Percentiles rank a stretch among this genome's conserved stretches.
Conservation (phyloP, 441 rosid genomes). For the Daphne laureola region DNA sequence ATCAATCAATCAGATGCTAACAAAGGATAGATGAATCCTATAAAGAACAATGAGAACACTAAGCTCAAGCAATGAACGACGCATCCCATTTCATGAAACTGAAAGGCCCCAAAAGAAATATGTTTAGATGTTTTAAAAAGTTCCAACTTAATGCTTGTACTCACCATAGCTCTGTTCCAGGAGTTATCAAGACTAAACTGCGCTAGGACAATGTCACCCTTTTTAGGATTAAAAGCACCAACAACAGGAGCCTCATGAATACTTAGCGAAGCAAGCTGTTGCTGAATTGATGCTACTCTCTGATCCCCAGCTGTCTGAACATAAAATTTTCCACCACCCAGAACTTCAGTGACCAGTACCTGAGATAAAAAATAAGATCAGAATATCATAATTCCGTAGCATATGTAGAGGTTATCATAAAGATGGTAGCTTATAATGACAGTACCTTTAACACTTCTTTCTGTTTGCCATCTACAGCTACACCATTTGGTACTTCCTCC, state of each 20-base stretch:
- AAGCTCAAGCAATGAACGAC: too few relatives aligned
- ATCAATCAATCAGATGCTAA: too few relatives aligned
- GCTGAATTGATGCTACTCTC: slow-evolving; percentile 67
- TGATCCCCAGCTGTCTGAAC: slow-evolving; percentile 82
- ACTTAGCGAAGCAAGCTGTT: slow-evolving; percentile 75
- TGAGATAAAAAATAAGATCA: slow-evolving; percentile 21
- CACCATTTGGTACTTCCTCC: slow-evolving; percentile 66
- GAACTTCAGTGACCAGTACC: slow-evolving; percentile 88
- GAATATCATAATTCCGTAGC: not conserved
- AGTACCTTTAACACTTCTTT: slow-evolving; percentile 84
- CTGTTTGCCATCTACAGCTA: slow-evolving; percentile 65
- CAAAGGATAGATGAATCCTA: too few relatives aligned
- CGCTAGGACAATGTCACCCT: slow-evolving; percentile 84
- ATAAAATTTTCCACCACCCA: slow-evolving; percentile 84
- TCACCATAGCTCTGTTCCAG: slow-evolving; percentile 98
- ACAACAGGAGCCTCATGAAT: slow-evolving; percentile 75
- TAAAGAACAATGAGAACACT: too few relatives aligned
- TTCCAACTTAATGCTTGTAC: not conserved
- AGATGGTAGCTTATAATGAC: slow-evolving; percentile 1
- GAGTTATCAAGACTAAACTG: slow-evolving; percentile 88
- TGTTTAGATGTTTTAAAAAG: not conserved
- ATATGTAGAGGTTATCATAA: not conserved
- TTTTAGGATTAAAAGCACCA: slow-evolving; percentile 88
- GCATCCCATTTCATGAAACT: not conserved
- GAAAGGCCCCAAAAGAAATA: not conserved